phyloP scores from a whole-genome alignment of 2,329 filamentous ascomycete genomes.

The Cercospora beticola region DNA sequence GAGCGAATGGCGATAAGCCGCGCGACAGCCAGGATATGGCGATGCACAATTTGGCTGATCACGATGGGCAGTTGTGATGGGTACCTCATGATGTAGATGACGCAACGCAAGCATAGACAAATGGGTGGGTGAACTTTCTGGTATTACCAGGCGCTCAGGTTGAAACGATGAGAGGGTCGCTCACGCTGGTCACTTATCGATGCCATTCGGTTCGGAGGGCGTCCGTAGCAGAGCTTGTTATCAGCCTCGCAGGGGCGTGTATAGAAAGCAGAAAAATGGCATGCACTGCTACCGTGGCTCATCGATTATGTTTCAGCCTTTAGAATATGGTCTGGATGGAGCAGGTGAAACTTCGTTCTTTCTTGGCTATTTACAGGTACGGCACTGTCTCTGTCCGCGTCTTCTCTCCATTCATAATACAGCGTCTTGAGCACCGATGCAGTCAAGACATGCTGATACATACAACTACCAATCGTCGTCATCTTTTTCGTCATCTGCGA shows the following conservation, averaged over 20 bases:
- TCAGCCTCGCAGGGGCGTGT: background rate
- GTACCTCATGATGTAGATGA: constrained; percentile 7
- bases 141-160: background rate
- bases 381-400: background rate
- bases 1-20: constrained; percentile 14
- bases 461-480: constrained; percentile 68
- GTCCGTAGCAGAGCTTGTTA: background rate
- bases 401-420: background rate
- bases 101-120: constrained; percentile 1
- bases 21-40: constrained; percentile 55
- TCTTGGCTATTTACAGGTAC: background rate
- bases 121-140: background rate
- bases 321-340: background rate
- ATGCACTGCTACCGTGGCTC: background rate
- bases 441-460: background rate
- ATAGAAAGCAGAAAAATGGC: background rate
- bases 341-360: background rate
- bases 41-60: constrained; percentile 43
- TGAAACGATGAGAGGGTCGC: background rate
- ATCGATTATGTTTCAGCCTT: background rate
- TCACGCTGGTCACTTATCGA: background rate
- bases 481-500: constrained; percentile 70
- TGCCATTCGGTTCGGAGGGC: background rate
- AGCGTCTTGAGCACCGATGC: no score
- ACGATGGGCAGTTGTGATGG: constrained; percentile 16